Conservation (phyloP, 1,284 basidiomycete genomes). For the Sanghuangporus baumii region DNA sequence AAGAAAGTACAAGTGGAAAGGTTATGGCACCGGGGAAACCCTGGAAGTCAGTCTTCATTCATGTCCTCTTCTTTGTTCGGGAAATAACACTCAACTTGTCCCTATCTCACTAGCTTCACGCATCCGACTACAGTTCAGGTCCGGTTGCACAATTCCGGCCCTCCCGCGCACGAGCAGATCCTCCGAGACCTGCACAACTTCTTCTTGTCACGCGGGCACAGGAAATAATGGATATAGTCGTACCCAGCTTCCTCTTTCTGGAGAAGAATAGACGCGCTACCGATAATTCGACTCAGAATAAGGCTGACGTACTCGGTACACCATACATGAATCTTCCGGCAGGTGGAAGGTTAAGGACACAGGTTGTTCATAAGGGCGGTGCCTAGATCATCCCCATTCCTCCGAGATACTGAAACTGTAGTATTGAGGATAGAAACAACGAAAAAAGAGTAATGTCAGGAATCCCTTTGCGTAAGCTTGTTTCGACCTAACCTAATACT, state of each 20-base stretch:
- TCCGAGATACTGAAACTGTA: no score
- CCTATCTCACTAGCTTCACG: conserved; percentile 30
- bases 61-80: neutral
- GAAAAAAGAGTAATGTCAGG: no score
- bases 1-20: conserved; percentile 36
- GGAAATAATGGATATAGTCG: conserved; percentile 32
- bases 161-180: conserved; percentile 22
- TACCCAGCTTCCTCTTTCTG: conserved; percentile 36
- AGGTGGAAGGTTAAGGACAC: neutral
- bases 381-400: neutral
- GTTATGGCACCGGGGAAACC: conserved; percentile 25
- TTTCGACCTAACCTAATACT: no score
- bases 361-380: neutral
- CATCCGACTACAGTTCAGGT: conserved; percentile 24
- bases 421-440: no score
- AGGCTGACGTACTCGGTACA: conserved; percentile 11
- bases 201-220: conserved; percentile 29
- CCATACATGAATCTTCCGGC: neutral
- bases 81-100: neutral
- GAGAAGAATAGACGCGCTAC: conserved; percentile 29
- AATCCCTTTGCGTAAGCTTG: no score
- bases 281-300: conserved; percentile 23
- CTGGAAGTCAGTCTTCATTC: conserved; percentile 29
- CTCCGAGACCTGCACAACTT: conserved; percentile 26
- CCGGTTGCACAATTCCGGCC: conserved; percentile 35